These are phyloP conservation scores for Boletus subparvulus DNA, from an alignment of 768 basidiomycete species.

Conservation along the genomic window DNA sequence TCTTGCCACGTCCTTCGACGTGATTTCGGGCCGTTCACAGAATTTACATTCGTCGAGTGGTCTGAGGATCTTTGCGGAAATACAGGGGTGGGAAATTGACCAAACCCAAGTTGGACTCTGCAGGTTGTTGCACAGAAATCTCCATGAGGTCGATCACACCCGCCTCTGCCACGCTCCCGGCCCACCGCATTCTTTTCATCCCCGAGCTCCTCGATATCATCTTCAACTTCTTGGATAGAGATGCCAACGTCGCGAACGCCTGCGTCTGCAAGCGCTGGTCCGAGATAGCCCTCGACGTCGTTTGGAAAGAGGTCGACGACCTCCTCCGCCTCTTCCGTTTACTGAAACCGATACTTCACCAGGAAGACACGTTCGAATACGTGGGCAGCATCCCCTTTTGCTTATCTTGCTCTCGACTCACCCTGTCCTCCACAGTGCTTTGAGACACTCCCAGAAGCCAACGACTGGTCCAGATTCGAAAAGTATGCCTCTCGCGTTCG, in stretches of 20 bases:
- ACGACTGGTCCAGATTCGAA: constrained; percentile 56
- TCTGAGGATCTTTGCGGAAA: too few species aligned
- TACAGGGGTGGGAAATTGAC: too few species aligned
- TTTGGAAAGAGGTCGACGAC: constrained; percentile 57
- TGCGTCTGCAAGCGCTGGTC: constrained; percentile 61
- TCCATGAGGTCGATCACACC: not conserved
- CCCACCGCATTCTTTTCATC: constrained; percentile 44
- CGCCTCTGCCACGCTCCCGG: not conserved
- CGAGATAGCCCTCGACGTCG: constrained; percentile 51
- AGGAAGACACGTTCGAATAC: constrained; percentile 20
- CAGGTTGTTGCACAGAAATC: too few species aligned
- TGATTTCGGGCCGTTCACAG: too few species aligned
- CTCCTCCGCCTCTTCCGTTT: constrained; percentile 46
- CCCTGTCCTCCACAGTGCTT: constrained; percentile 37
- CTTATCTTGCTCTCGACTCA: not conserved
- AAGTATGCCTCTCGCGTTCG: constrained; percentile 54
- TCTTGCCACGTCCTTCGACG: too few species aligned
- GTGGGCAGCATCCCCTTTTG: constrained; percentile 6
- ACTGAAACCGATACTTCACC: constrained; percentile 44
- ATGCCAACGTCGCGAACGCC: constrained; percentile 45
- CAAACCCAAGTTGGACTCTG: too few species aligned
- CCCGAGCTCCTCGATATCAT: constrained; percentile 62
- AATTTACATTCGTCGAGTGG: too few species aligned
- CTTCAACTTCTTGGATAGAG: constrained; percentile 45
- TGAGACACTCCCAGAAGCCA: constrained; percentile 39